Base-by-base conservation (phyloP, 2,329 filamentous ascomycete genomes). In the Sphaerulina populicola region DNA sequence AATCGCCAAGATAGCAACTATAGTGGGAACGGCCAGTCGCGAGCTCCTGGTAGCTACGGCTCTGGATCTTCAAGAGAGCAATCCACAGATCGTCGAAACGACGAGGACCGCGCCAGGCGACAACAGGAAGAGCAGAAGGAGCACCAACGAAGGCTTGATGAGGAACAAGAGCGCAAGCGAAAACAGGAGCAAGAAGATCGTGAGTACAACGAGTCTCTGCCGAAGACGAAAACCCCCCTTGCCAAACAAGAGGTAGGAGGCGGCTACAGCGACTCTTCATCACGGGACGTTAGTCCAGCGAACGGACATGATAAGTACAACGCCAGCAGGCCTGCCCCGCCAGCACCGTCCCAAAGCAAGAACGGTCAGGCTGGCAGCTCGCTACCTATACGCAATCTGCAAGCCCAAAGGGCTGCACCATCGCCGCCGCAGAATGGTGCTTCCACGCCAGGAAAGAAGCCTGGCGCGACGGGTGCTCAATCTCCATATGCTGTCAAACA, bases 191-290 rank as follows among this genome's bases (percentile, higher is more conserved):
- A 87, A 60, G 89, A 93, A 65, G 63, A 67, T 45, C 64, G 64
- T 33, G 87, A 82, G 14, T 96, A 95, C 70, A 95, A 97, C 68
- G 86, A 88, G 33, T 88, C 87, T 21, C 72, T 96, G 53, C 91
- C 89, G 30, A 86, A 94, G 74, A 83, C 78, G 57, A 88, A 87
- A 66, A 72, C 82, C 9, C 87, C 88, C 2, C 64, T 93, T 58
- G 89, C 90, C 30, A 88, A 97, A 68, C 90, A 96, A 70, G 93
- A 97, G 68, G 73, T 97, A 51, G 83, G 83, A 30, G 85, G 81
- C 55, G 77, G 80, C 36, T 74, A 77, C 55, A 72, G 75, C 40
- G 75, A 75, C 60, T 40, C 56, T 15, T 57, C 66, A 33, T 23
- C 48, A 36, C 62, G 71, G 53, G 74, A 73, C 54, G 57, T 67